Evolutionary conservation across 2,329 filamentous ascomycete genomes (phyloP).

Genomic region (Aspergillus uvarum): DNA sequence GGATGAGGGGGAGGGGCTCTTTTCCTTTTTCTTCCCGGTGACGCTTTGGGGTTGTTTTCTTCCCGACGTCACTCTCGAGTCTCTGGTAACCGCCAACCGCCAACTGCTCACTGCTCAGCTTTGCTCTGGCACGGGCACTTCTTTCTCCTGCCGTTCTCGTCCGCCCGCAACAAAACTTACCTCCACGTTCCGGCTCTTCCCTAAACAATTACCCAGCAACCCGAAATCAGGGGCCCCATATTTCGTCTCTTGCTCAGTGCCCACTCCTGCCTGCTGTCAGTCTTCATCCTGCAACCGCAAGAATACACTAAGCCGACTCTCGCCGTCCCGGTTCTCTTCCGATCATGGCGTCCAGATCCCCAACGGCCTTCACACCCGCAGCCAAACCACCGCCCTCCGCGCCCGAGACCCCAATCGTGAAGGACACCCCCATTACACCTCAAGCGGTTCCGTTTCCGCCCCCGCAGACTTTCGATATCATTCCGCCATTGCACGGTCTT

Average conservation of each 20-base stretch:
- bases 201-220: conserved; percentile 29
- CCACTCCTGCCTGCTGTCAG: not conserved
- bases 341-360: conserved; percentile 39
- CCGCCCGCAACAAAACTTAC: conserved; percentile 1
- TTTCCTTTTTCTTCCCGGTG: conserved; percentile 27
- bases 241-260: not conserved
- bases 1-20: conserved; percentile 27
- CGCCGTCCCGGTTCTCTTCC: conserved; percentile 7
- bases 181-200: conserved; percentile 35
- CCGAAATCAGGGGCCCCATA: conserved; percentile 9
- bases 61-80: conserved; percentile 37
- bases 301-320: not conserved
- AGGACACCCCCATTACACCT: conserved; percentile 44
- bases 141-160: conserved; percentile 17
- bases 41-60: conserved; percentile 31
- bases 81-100: too few species aligned
- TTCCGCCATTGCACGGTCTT: conserved; percentile 77
- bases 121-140: conserved; percentile 9
- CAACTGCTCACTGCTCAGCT: too few species aligned
- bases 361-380: conserved; percentile 45
- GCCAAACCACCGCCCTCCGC: conserved; percentile 34
- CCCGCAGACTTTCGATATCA: conserved; percentile 79
- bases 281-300: not conserved
- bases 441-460: conserved; percentile 61
- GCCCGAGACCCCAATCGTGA: conserved; percentile 35